Percentiles rank a stretch among this genome's conserved stretches.
Conservation (phyloP, 139 green algal genomes). For the Monoraphidium neglectum region DNA sequence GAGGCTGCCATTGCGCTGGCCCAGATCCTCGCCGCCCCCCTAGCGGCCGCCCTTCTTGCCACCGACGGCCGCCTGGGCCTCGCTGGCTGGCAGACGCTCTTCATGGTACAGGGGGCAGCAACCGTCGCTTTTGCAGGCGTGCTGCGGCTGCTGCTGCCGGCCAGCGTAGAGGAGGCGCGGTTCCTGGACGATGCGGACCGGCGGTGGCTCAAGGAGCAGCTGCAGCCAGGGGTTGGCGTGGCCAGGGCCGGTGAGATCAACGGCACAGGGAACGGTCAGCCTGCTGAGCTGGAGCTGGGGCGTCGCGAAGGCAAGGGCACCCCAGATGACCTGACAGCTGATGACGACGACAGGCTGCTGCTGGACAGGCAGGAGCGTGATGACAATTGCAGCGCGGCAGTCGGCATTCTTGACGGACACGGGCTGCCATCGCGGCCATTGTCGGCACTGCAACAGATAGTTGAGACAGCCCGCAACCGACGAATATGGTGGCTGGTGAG, state of each 20-base stretch:
- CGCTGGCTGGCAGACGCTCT: constrained; percentile 23
- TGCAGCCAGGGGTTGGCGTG: neutral
- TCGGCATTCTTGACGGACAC: too few relatives aligned
- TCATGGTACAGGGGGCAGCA: constrained; percentile 5
- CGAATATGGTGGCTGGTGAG: constrained; percentile 21
- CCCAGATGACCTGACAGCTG: too few relatives aligned
- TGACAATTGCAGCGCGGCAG: too few relatives aligned
- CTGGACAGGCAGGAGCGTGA: too few relatives aligned
- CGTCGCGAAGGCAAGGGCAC: too few relatives aligned
- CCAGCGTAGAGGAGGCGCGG: neutral
- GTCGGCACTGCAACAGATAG: too few relatives aligned
- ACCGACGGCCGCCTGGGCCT: constrained; percentile 1
- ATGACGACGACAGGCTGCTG: too few relatives aligned
- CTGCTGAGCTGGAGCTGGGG: too few relatives aligned
- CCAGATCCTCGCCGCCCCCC: constrained; percentile 28
- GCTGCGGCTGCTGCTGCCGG: constrained; percentile 8
- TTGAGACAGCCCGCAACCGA: neutral
- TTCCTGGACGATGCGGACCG: constrained; percentile 22
- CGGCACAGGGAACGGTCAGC: too few relatives aligned
- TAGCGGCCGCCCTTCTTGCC: constrained; percentile 21
- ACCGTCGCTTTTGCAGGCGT: constrained; percentile 19
- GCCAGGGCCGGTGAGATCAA: neutral
- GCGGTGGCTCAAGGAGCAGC: constrained; percentile 11
- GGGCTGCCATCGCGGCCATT: too few relatives aligned
- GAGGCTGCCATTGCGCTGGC: constrained; percentile 28